A percentile compares a stretch with the other conserved stretches of the same genome.
Conservation (phyloP, 2,329 filamentous ascomycete genomes). For the Xylariaceae sp. region DNA sequence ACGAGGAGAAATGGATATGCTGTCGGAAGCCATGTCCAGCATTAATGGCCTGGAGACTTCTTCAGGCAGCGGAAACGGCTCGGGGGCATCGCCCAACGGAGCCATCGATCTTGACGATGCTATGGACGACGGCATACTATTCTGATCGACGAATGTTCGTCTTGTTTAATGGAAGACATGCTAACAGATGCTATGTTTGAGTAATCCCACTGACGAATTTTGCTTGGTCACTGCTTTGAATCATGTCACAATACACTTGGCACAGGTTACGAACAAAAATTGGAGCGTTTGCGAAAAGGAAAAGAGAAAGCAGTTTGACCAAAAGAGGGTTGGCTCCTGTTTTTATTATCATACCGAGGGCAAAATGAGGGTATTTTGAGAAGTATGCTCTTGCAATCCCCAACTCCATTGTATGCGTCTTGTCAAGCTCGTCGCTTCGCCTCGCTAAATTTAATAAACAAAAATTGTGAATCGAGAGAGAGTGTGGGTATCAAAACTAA, state of each 20-base stretch:
- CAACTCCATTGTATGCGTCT: slow-evolving; percentile 12
- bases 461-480: slow-evolving; percentile 4
- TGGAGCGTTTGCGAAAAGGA: background rate
- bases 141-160: no score
- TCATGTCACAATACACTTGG: background rate
- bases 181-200: background rate
- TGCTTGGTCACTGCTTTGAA: background rate
- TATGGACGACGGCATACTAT: background rate
- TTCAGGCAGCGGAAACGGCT: slow-evolving; percentile 20
- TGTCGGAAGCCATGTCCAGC: slow-evolving; percentile 43
- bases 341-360: no score
- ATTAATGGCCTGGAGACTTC: slow-evolving; percentile 43
- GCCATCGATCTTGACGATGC: background rate
- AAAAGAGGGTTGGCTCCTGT: background rate
- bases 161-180: background rate
- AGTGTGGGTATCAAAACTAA: slow-evolving; percentile 20
- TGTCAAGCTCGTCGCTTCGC: background rate
- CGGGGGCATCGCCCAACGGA: background rate
- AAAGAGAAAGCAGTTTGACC: background rate
- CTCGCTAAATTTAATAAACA: background rate
- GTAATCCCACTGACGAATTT: background rate
- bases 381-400: background rate
- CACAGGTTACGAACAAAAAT: background rate
- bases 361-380: no score
- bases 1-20: slow-evolving; percentile 44